Conservation (phyloP, 495 filamentous ascomycete species). For the Pyronema domesticum region DNA sequence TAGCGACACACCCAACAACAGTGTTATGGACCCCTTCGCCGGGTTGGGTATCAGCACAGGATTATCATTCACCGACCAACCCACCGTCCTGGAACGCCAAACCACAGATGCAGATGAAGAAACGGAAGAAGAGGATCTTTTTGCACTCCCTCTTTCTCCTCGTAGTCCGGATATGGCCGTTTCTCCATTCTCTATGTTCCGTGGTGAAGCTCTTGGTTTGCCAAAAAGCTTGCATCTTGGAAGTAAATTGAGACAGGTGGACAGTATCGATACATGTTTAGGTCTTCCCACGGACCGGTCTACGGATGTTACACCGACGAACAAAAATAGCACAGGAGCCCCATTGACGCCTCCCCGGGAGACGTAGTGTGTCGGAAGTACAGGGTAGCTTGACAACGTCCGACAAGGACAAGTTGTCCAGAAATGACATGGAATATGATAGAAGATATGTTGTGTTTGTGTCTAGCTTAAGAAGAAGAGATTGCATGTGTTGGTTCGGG, state of each 20-base stretch:
- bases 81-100: not conserved
- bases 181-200: conserved; percentile 21
- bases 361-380: not conserved
- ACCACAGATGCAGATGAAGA: not conserved
- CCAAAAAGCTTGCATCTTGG: not conserved
- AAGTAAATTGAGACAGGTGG: conserved; percentile 3
- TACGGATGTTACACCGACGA: conserved; percentile 1
- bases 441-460: too few species aligned
- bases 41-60: conserved; percentile 1
- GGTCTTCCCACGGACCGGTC: not conserved
- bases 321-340: not conserved
- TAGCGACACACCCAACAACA: not conserved
- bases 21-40: not conserved
- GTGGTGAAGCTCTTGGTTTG: conserved; percentile 10
- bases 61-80: not conserved
- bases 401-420: not conserved
- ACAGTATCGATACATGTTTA: not conserved
- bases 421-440: not conserved
- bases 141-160: conserved; percentile 20
- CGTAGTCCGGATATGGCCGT: conserved; percentile 20
- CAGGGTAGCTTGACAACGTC: not conserved
- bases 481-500: too few species aligned
- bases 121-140: conserved; percentile 20
- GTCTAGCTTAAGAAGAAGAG: too few species aligned
- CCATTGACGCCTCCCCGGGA: conserved; percentile 1